Conservation (phyloP, 257 asterid genomes). For the Scutellaria galericulata region DNA sequence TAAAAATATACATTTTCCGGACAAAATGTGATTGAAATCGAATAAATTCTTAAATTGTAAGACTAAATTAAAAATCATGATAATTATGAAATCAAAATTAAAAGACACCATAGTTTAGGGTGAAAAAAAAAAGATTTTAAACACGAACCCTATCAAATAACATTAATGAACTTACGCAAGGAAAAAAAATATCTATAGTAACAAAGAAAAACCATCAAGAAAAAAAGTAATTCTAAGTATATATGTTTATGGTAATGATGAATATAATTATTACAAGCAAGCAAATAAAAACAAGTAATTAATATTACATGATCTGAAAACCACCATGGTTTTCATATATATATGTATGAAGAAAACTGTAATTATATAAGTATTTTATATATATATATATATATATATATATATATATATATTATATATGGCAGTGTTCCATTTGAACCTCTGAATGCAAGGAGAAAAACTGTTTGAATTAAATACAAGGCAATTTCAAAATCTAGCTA, state of each 20-base stretch:
- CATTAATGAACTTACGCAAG: constrained; percentile 5
- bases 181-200: too few relatives aligned
- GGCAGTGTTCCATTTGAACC: constrained; percentile 35
- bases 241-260: constrained; percentile 23
- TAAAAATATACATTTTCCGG: too few relatives aligned
- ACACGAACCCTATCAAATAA: too few relatives aligned
- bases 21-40: too few relatives aligned
- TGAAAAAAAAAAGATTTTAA: too few relatives aligned
- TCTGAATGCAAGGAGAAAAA: constrained; percentile 38
- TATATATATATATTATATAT: constrained; percentile 27
- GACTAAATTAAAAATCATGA: too few relatives aligned
- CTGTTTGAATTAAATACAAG: constrained; percentile 38
- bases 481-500: constrained; percentile 38
- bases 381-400: constrained; percentile 23
- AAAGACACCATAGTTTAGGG: too few relatives aligned
- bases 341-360: constrained; percentile 35
- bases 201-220: too few relatives aligned
- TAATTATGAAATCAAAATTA: too few relatives aligned
- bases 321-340: constrained; percentile 51
- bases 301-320: constrained; percentile 50
- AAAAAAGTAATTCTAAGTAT: constrained; percentile 29
- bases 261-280: constrained; percentile 45
- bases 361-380: constrained; percentile 28
- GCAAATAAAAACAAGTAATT: constrained; percentile 21
- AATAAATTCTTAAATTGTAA: too few relatives aligned